phyloP scores from a whole-genome alignment of 2,329 filamentous ascomycete species.

The Paracoccidioides brasiliensis region DNA sequence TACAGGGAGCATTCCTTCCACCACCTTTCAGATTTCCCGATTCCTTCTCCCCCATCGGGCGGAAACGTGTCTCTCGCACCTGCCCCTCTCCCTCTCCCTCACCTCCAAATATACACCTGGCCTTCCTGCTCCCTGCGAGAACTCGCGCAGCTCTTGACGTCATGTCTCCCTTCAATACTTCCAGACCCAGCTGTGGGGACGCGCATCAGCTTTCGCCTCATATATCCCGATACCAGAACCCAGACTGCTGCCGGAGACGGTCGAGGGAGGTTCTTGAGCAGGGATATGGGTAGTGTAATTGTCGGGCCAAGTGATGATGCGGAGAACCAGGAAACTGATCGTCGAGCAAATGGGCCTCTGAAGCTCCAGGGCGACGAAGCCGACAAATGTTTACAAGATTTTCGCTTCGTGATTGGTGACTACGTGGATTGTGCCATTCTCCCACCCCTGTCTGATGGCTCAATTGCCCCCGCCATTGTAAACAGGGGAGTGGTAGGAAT shows the following conservation, averaged over 20 bases:
- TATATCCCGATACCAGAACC: slow-evolving; percentile 61
- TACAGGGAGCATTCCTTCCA: slow-evolving; percentile 64
- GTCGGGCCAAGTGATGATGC: slow-evolving; percentile 39
- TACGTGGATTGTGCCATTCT: slow-evolving; percentile 74
- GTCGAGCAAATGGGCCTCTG: slow-evolving; percentile 23
- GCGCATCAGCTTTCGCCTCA: slow-evolving; percentile 71
- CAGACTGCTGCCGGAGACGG: slow-evolving; percentile 25
- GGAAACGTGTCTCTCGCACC: slow-evolving; percentile 27
- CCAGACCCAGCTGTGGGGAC: slow-evolving; percentile 66
- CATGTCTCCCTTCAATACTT: slow-evolving; percentile 54
- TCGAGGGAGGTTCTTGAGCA: slow-evolving; percentile 55
- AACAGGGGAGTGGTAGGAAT: slow-evolving; percentile 36
- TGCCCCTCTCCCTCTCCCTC: slow-evolving; percentile 44
- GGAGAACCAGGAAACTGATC: slow-evolving; percentile 27
- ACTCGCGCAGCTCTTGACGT: slow-evolving; percentile 62
- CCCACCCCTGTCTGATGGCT: slow-evolving; percentile 60
- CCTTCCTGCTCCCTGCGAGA: slow-evolving; percentile 66
- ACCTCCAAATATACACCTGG: slow-evolving; percentile 79
- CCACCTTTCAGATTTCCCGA: slow-evolving; percentile 32
- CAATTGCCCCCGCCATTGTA: slow-evolving; percentile 50
- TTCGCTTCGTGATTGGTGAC: slow-evolving; percentile 76
- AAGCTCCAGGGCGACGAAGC: slow-evolving; percentile 45
- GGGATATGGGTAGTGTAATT: slow-evolving; percentile 72
- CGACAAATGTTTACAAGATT: slow-evolving; percentile 61
- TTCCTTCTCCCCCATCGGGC: slow-evolving; percentile 16